These are phyloP conservation scores for Stenogyne calaminthoides DNA, from an alignment of 305 asterid species.

Conservation along the genomic window DNA sequence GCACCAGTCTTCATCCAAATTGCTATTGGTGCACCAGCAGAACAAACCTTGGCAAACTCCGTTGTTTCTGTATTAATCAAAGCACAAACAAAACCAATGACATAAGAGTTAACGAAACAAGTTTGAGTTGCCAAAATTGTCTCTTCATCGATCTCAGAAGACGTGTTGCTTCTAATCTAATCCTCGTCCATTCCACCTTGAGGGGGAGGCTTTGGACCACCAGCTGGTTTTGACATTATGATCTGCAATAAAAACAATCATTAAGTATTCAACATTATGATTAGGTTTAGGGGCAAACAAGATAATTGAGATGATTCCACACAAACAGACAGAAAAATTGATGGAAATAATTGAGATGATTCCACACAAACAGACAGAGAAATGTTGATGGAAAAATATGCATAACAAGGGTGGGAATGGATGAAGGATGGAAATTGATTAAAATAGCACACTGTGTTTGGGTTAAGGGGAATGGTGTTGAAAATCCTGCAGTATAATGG, in stretches of 20 bases:
- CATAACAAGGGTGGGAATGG: no score
- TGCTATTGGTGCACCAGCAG: not conserved
- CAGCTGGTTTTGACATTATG: constrained; percentile 98
- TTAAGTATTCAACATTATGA: not conserved
- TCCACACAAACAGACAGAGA: no score
- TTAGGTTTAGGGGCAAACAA: not conserved
- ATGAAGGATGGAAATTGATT: no score
- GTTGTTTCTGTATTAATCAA: not conserved
- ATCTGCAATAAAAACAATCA: constrained; percentile 46
- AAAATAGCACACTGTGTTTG: no score
- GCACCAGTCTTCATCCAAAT: not conserved
- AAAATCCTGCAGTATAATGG: no score
- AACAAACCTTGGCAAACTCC: not conserved
- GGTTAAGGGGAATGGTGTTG: no score
- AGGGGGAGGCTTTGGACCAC: constrained; percentile 60
- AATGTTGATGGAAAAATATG: no score
- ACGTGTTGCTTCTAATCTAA: constrained; percentile 1
- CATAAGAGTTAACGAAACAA: constrained; percentile 4
- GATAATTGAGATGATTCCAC: no score
- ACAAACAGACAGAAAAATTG: no score
- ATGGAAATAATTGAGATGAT: no score
- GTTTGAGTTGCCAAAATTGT: constrained; percentile 26
- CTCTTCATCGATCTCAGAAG: constrained; percentile 1
- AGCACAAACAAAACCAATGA: not conserved
- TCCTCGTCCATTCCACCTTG: constrained; percentile 43